Conservation (phyloP, 78 protist genomes). For the Dictyostelium purpureum region DNA sequence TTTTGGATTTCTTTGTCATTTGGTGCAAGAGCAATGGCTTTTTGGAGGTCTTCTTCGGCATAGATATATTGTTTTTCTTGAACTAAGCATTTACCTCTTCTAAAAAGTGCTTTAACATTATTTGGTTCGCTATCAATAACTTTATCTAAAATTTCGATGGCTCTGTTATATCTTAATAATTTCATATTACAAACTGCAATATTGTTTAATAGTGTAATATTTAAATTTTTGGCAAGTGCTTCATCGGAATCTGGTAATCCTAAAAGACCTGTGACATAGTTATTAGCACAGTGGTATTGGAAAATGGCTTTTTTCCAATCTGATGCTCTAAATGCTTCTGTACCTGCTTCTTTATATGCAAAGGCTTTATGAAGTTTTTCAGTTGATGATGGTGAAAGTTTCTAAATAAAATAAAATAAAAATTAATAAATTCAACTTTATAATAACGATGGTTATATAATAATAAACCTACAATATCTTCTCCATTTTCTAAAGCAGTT, state of each 20-base stretch:
- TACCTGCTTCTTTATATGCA: constrained; percentile 42
- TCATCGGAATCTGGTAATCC: constrained; percentile 26
- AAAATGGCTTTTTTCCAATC: constrained; percentile 33
- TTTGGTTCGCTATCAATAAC: constrained; percentile 61
- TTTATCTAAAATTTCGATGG: constrained; percentile 25
- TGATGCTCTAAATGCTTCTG: constrained; percentile 29
- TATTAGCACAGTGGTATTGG: constrained; percentile 61
- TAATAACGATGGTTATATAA: neutral
- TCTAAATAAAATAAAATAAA: neutral
- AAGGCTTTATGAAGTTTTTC: constrained; percentile 35
- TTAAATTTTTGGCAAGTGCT: constrained; percentile 5
- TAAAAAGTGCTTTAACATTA: constrained; percentile 71
- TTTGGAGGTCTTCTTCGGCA: constrained; percentile 64
- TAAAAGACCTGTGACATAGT: constrained; percentile 43
- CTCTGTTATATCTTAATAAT: constrained; percentile 13
- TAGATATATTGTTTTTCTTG: constrained; percentile 11
- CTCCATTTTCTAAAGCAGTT: neutral
- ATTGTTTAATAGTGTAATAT: constrained; percentile 36
- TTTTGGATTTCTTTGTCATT: constrained; percentile 43
- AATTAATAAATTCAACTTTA: neutral
- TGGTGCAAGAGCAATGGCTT: constrained; percentile 42
- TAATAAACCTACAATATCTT: neutral
- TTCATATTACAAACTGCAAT: constrained; percentile 64
- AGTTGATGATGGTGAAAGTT: constrained; percentile 42
- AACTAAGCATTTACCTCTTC: constrained; percentile 73